Conservation (phyloP, 2,329 filamentous ascomycete species). For the Hypoxylon sp. region DNA sequence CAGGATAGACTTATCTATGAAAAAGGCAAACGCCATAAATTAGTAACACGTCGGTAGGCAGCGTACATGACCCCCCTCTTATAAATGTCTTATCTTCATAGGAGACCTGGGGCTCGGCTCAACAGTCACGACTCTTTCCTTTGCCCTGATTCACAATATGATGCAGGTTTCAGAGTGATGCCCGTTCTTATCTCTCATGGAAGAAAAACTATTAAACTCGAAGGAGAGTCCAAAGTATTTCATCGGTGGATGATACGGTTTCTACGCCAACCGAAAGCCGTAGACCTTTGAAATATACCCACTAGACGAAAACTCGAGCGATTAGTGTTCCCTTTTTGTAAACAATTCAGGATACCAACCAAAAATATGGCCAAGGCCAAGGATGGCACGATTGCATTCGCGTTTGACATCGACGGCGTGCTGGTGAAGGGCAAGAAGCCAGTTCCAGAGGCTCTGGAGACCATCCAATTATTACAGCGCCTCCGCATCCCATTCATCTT, state of each 20-base stretch:
- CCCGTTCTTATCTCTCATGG: not conserved
- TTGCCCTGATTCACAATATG: not conserved
- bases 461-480: constrained; percentile 71
- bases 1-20: constrained; percentile 1
- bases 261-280: constrained; percentile 8
- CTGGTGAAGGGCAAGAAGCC: constrained; percentile 74
- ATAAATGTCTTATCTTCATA: constrained; percentile 3
- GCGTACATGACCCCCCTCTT: constrained; percentile 5
- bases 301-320: not conserved
- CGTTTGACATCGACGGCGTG: constrained; percentile 68
- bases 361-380: constrained; percentile 13
- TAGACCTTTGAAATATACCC: constrained; percentile 1
- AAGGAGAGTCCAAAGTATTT: not conserved
- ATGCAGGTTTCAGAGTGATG: constrained; percentile 8
- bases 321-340: not conserved
- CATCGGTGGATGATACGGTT: not conserved
- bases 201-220: constrained; percentile 1
- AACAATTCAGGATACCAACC: not conserved
- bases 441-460: constrained; percentile 70
- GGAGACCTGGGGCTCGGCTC: not conserved
- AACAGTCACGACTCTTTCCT: constrained; percentile 1
- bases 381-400: constrained; percentile 47
- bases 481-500: constrained; percentile 77
- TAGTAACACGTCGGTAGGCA: constrained; percentile 5
- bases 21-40: constrained; percentile 9